Percentiles rank a stretch among this genome's conserved stretches.
These are phyloP conservation scores for Chytriomyces confervae DNA, from an alignment of 192 early-diverging fungal genomes.

Conservation along the genomic window DNA sequence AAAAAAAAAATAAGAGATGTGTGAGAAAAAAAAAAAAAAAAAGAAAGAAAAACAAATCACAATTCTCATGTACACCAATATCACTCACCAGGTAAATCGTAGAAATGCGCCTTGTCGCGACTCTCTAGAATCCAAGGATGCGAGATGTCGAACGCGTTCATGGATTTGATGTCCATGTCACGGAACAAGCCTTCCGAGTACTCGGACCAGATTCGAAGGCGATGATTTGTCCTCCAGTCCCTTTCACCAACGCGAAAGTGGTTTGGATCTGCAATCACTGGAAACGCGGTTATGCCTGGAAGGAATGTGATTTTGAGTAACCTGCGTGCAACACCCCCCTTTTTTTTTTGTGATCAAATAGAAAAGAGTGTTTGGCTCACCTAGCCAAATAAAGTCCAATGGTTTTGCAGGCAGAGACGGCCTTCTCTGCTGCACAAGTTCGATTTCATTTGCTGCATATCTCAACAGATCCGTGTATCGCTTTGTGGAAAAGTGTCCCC, in stretches of 20 bases:
- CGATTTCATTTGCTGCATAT: not conserved
- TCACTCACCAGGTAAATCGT: not conserved
- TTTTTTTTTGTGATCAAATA: no score
- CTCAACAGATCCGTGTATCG: slow-evolving; percentile 5
- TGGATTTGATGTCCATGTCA: not conserved
- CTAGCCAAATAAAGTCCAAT: slow-evolving; percentile 5
- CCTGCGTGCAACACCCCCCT: no score
- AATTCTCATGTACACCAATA: no score
- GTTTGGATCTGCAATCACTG: not conserved
- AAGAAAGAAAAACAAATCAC: not conserved
- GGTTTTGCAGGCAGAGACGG: not conserved
- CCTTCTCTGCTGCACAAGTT: not conserved
- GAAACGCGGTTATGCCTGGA: slow-evolving; percentile 5
- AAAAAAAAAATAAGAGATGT: not conserved
- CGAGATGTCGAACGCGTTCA: slow-evolving; percentile 26
- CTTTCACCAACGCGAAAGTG: not conserved
- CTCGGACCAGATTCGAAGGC: slow-evolving; percentile 6
- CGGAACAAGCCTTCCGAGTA: not conserved
- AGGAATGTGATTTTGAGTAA: no score
- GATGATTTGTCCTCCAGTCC: slow-evolving; percentile 24
- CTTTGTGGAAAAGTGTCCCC: slow-evolving; percentile 13
- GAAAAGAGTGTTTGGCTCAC: not conserved
- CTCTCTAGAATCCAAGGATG: slow-evolving; percentile 20
- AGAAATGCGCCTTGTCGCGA: not conserved
- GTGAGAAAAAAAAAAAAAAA: not conserved